phyloP scores from a whole-genome alignment of 257 asterid genomes.

The Leptodermis oblonga region DNA sequence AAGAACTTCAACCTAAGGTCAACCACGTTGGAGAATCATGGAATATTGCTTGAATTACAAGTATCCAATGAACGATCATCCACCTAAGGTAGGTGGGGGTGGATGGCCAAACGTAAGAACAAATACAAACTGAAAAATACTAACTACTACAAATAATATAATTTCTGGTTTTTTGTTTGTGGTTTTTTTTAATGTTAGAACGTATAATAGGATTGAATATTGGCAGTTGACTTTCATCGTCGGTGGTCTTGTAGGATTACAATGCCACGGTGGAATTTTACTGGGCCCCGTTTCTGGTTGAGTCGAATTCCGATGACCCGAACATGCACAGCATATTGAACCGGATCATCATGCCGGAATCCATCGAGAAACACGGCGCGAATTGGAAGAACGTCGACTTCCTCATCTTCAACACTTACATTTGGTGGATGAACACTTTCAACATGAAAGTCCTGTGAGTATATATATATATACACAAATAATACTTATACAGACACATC shows the following conservation, averaged over 20 bases:
- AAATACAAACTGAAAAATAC: too few relatives aligned
- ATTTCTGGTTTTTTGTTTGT: too few relatives aligned
- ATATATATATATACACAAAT: neutral
- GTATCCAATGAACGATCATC: neutral
- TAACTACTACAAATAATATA: neutral
- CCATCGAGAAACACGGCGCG: conserved; percentile 64
- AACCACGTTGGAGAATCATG: neutral
- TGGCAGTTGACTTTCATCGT: neutral
- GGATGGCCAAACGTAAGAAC: neutral
- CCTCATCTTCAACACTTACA: conserved; percentile 79
- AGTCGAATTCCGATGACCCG: conserved; percentile 85
- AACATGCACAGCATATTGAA: conserved; percentile 69
- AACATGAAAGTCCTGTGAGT: conserved; percentile 81
- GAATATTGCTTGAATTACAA: conserved; percentile 1
- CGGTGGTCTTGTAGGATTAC: conserved; percentile 47
- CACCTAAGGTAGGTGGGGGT: conserved; percentile 22
- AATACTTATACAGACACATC: too few relatives aligned
- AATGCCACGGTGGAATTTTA: conserved; percentile 87
- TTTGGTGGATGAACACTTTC: conserved; percentile 94
- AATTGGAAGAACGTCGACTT: conserved; percentile 76
- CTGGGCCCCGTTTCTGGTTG: conserved; percentile 90
- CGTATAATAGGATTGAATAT: too few relatives aligned
- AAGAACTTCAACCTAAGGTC: neutral
- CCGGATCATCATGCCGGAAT: conserved; percentile 79
- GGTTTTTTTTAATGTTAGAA: too few relatives aligned